Conservation (phyloP, 805 yeast genomes). For the Kodamaea sagamina region DNA sequence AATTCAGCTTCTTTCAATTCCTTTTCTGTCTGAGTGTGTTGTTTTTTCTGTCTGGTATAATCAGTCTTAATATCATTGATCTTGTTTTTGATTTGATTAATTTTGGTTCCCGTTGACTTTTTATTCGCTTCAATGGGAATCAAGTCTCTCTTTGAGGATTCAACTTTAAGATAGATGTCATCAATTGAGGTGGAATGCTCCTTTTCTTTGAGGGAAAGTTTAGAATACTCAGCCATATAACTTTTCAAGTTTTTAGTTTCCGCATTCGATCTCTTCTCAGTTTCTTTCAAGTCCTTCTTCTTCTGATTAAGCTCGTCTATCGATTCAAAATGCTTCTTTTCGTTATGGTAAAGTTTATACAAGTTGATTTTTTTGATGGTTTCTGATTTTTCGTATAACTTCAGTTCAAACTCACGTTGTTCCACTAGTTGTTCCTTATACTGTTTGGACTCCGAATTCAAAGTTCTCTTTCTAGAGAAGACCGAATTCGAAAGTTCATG, state of each 20-base stretch:
- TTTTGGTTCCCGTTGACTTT: conserved; percentile 48
- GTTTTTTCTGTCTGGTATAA: conserved; percentile 49
- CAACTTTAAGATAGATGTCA: conserved; percentile 42
- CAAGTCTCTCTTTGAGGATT: conserved; percentile 47
- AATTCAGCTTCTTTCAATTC: conserved; percentile 49
- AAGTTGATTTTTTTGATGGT: conserved; percentile 53
- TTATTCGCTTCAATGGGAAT: conserved; percentile 65
- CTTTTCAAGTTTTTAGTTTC: conserved; percentile 30
- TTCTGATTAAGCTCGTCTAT: conserved; percentile 35
- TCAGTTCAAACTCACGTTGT: conserved; percentile 63
- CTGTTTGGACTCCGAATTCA: conserved; percentile 72
- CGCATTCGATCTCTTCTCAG: conserved; percentile 29
- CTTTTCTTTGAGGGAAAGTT: conserved; percentile 43
- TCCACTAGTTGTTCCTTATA: conserved; percentile 76
- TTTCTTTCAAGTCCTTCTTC: conserved; percentile 37
- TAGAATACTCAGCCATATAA: conserved; percentile 45
- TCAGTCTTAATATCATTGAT: conserved; percentile 54
- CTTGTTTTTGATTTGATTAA: conserved; percentile 48
- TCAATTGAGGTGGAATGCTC: conserved; percentile 42
- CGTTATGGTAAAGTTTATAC: conserved; percentile 66
- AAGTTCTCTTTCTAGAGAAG: conserved; percentile 66
- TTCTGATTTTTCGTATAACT: conserved; percentile 49
- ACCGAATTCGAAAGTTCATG: conserved; percentile 63
- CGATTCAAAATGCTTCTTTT: conserved; percentile 39
- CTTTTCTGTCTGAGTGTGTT: conserved; percentile 41